Evolutionary conservation across 1,284 basidiomycete genomes (phyloP).

Genomic region (Veloboletus limbatus): DNA sequence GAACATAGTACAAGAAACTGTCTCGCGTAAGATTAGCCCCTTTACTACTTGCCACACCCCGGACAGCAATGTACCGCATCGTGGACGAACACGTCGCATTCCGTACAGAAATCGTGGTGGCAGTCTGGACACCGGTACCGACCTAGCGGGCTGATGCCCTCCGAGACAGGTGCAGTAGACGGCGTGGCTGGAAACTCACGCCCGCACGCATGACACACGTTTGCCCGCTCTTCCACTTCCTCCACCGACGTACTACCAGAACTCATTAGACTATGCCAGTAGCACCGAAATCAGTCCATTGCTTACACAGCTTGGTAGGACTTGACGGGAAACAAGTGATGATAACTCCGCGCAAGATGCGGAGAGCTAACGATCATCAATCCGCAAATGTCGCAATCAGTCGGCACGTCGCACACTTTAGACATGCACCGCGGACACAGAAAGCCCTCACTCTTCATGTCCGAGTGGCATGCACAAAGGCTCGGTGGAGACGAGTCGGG

Average conservation of each 20-base stretch:
- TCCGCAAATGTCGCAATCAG: slow-evolving; percentile 96
- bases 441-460: slow-evolving; percentile 88
- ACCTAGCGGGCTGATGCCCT: slow-evolving; percentile 75
- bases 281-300: slow-evolving; percentile 1
- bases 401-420: slow-evolving; percentile 97
- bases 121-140: slow-evolving; percentile 72
- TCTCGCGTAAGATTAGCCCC: not conserved
- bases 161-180: slow-evolving; percentile 40
- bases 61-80: slow-evolving; percentile 75
- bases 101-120: slow-evolving; percentile 57
- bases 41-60: slow-evolving; percentile 44
- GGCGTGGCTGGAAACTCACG: slow-evolving; percentile 50
- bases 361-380: slow-evolving; percentile 98
- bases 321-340: slow-evolving; percentile 90
- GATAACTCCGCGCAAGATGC: slow-evolving; percentile 93
- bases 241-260: slow-evolving; percentile 40
- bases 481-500: slow-evolving; percentile 79
- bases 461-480: slow-evolving; percentile 91
- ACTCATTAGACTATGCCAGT: slow-evolving; percentile 3
- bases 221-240: slow-evolving; percentile 34
- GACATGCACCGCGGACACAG: slow-evolving; percentile 91
- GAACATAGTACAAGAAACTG: not conserved
- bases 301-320: slow-evolving; percentile 79
- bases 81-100: slow-evolving; percentile 75
- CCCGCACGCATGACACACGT: slow-evolving; percentile 71